phyloP scores from a whole-genome alignment of 208 protist species.

The Wallacemonas collosoma region DNA sequence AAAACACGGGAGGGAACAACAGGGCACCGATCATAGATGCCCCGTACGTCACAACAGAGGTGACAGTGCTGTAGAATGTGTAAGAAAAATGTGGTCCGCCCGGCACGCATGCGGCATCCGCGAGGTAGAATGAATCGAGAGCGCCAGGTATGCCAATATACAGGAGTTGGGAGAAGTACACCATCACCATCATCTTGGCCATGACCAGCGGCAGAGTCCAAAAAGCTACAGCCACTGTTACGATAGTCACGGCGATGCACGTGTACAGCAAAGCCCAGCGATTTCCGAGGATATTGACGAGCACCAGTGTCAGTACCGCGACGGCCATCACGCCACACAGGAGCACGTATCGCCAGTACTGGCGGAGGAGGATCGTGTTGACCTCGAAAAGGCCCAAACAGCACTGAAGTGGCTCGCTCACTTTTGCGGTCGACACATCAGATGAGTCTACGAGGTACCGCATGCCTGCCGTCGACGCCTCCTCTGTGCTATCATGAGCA shows the following conservation, averaged over 20 bases:
- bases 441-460: neutral
- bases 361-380: slow-evolving; percentile 45
- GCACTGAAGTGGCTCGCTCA: slow-evolving; percentile 5
- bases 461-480: neutral
- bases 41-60: slow-evolving; percentile 43
- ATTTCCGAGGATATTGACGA: slow-evolving; percentile 43
- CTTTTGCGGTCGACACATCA: neutral
- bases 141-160: slow-evolving; percentile 65
- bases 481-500: neutral
- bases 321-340: slow-evolving; percentile 52
- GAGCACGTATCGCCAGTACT: slow-evolving; percentile 54
- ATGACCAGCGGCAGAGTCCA: slow-evolving; percentile 60
- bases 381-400: slow-evolving; percentile 48
- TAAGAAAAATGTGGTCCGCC: slow-evolving; percentile 67
- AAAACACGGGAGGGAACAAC: slow-evolving; percentile 62
- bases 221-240: slow-evolving; percentile 39
- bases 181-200: slow-evolving; percentile 68
- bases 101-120: slow-evolving; percentile 36
- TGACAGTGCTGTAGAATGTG: slow-evolving; percentile 68
- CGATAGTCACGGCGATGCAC: slow-evolving; percentile 38
- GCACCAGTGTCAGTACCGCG: slow-evolving; percentile 39
- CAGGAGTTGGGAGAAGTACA: slow-evolving; percentile 47
- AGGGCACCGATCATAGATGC: slow-evolving; percentile 58
- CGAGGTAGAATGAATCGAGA: slow-evolving; percentile 69
- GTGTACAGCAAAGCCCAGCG: slow-evolving; percentile 36